Base-by-base conservation (phyloP, 2,329 filamentous ascomycete species). In the Paraphoma chrysanthemicola region DNA sequence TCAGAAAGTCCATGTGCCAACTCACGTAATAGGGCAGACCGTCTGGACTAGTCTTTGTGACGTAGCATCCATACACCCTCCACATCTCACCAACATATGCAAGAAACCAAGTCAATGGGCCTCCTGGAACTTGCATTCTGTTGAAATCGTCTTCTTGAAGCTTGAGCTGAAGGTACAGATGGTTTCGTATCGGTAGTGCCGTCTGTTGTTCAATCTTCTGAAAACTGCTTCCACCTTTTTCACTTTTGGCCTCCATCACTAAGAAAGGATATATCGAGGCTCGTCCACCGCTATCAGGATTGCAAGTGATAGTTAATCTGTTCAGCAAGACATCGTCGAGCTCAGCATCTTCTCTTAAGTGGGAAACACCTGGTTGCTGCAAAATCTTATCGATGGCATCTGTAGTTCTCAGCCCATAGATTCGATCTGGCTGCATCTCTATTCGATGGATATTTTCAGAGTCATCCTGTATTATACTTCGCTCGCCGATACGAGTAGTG, bases 251-350 rank as follows among this genome's bases (percentile, higher is more conserved):
- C 43, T 68, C 66, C 9, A 57, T 33, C 16, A 64, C 44, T 12
- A 68, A 49, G 50, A 68, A 68, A 7, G 66, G 66, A 39, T 62
- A 68, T 31, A 60, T 54, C 6, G 57, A 54, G 10, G 53, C 18
- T 39, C 23, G n/a, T 10, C 56, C 59, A 48, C 57, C 51, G 30
- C 58, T 53, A 11, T 66, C 57, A 10, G 52, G 63, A 48, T 65
- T 63, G 14, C 52, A 45, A 33, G 45, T 62, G 3, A 36, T 36
- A 36, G 33, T 36, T 14, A 36, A 36, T 36, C 33, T 36, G 5
- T 41, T 55, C 18, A 48, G 52, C 8, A 64, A 28, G 16, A 60
- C 48, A 31, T 64, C 55, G 9, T 36, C 33, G 33, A 36, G 33
- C 33, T 36, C 33, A 36, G 33, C 3, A 14, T 36, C 33, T 36